Conservation (phyloP, 148 eudicot species). For the Pharnaceum exiguum region DNA sequence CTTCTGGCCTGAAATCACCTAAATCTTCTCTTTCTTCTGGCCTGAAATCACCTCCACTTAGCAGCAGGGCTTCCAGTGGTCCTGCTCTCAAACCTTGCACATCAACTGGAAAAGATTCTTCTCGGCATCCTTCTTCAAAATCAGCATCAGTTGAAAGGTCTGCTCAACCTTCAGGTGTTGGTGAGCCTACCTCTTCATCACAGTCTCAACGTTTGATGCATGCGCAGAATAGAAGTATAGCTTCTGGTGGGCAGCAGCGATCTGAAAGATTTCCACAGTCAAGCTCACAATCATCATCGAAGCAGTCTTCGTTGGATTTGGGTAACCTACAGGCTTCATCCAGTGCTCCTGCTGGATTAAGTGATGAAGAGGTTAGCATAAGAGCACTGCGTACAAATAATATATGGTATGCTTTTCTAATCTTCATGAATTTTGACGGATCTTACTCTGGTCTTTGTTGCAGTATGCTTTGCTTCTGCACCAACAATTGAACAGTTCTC, state of each 20-base stretch:
- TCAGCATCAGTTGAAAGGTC: slow-evolving; percentile 32
- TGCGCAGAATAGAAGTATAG: slow-evolving; percentile 39
- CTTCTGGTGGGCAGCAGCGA: slow-evolving; percentile 40
- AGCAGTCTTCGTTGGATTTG: slow-evolving; percentile 36
- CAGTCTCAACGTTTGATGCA: slow-evolving; percentile 37
- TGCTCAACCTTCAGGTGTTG: slow-evolving; percentile 27
- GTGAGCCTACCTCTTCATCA: slow-evolving; percentile 38
- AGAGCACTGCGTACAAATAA: background rate
- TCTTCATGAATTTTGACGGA: background rate
- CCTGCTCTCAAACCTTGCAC: slow-evolving; percentile 37
- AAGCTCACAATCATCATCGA: slow-evolving; percentile 41
- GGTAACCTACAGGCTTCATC: slow-evolving; percentile 51
- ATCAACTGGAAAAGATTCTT: slow-evolving; percentile 50
- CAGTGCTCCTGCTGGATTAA: slow-evolving; percentile 61
- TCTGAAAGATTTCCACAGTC: slow-evolving; percentile 46
- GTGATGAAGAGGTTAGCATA: slow-evolving; percentile 89
- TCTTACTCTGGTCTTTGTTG: slow-evolving; percentile 13
- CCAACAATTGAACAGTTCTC: slow-evolving; percentile 97
- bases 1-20: slow-evolving; percentile 41
- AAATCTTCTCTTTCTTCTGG: slow-evolving; percentile 29
- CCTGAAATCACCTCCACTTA: slow-evolving; percentile 40
- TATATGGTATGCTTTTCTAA: background rate
- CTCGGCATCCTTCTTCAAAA: slow-evolving; percentile 44
- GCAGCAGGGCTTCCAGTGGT: slow-evolving; percentile 37
- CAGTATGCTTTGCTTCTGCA: slow-evolving; percentile 96